A percentile compares a stretch with the other conserved stretches of the same genome.
phyloP scores from a whole-genome alignment of 192 early-diverging fungal genomes.

The Allomyces javanicus region DNA sequence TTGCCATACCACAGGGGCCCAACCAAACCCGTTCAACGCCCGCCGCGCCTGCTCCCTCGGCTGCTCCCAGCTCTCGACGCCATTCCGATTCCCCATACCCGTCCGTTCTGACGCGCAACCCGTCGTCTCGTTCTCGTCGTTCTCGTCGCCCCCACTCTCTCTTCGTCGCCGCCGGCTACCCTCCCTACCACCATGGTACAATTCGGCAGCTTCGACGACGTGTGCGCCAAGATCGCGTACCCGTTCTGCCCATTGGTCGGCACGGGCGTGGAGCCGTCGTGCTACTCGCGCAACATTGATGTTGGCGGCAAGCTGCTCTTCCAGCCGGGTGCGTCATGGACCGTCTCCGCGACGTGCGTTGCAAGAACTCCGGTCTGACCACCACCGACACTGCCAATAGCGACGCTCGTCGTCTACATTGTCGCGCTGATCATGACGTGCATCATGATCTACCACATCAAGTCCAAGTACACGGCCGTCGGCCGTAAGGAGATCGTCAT shows the following conservation, averaged over 20 bases:
- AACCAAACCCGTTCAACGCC: no score
- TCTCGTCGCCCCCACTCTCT: no score
- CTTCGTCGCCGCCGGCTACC: no score
- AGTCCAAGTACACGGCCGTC: slow-evolving; percentile 96
- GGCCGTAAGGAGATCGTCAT: slow-evolving; percentile 96
- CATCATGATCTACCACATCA: slow-evolving; percentile 97
- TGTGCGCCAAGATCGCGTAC: slow-evolving; percentile 66
- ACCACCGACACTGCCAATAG: slow-evolving; percentile 11
- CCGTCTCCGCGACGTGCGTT: no score
- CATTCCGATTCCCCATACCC: no score
- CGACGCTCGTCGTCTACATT: slow-evolving; percentile 82
- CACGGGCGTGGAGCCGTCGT: slow-evolving; percentile 61
- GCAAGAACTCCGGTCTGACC: background rate
- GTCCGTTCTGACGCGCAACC: no score
- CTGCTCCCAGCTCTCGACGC: no score
- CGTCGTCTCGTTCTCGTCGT: no score
- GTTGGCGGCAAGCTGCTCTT: slow-evolving; percentile 67
- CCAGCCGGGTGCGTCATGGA: slow-evolving; percentile 39
- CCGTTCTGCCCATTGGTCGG: slow-evolving; percentile 84
- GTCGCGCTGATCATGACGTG: slow-evolving; percentile 85
- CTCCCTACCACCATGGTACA: slow-evolving; percentile 5
- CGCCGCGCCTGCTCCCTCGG: no score
- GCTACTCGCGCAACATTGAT: slow-evolving; percentile 92
- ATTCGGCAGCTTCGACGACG: slow-evolving; percentile 77
- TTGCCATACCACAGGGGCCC: no score